phyloP scores from a whole-genome alignment of 805 yeast species.

The Pichia eremophila region DNA sequence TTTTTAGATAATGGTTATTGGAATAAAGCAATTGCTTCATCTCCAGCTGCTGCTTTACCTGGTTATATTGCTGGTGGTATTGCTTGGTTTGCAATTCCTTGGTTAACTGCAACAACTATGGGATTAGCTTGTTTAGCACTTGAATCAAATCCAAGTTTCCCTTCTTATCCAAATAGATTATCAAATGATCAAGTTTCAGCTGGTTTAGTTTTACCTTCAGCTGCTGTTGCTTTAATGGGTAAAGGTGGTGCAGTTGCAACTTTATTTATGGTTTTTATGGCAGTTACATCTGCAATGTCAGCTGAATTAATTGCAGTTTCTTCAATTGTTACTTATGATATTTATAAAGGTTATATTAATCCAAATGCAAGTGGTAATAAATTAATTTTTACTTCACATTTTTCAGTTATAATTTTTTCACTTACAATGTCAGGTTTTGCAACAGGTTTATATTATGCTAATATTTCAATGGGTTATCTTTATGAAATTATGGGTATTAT shows the following conservation, averaged over 20 bases:
- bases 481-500: slow-evolving; percentile 86
- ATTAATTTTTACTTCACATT: slow-evolving; percentile 61
- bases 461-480: slow-evolving; percentile 77
- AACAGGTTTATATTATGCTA: slow-evolving; percentile 73
- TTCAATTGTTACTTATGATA: slow-evolving; percentile 76
- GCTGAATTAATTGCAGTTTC: slow-evolving; percentile 87
- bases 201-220: slow-evolving; percentile 71
- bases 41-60: slow-evolving; percentile 76
- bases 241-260: slow-evolving; percentile 83
- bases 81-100: slow-evolving; percentile 89
- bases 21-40: slow-evolving; percentile 73
- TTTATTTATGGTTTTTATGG: slow-evolving; percentile 75
- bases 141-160: slow-evolving; percentile 63
- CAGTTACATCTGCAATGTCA: slow-evolving; percentile 86
- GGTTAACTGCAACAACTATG: slow-evolving; percentile 72
- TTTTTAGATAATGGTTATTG: slow-evolving; percentile 82
- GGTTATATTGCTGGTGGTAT: slow-evolving; percentile 85
- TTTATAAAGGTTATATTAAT: slow-evolving; percentile 71
- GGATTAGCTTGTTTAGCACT: slow-evolving; percentile 77
- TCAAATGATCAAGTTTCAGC: slow-evolving; percentile 61
- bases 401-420: slow-evolving; percentile 48
- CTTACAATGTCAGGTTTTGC: slow-evolving; percentile 73
- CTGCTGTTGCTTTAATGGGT: slow-evolving; percentile 80
- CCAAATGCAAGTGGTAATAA: slow-evolving; percentile 70
- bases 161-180: slow-evolving; percentile 65